Evolutionary conservation across 257 asterid genomes (phyloP), one percentile per base, ranked within the genome.

Genomic region (Solanum chmielewskii): DNA sequence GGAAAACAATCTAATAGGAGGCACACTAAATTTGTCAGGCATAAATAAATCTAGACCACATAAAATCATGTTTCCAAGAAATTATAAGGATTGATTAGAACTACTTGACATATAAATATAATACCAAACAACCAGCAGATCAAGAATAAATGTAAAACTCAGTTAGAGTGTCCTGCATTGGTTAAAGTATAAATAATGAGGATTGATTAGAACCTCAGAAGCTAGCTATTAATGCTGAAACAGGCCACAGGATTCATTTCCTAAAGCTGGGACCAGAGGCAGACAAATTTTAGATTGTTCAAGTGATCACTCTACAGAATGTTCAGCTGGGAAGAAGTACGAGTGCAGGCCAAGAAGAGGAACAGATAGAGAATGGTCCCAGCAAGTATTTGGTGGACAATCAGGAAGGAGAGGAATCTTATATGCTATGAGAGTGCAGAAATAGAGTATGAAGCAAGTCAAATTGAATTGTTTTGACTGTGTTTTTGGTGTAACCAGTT

Each of bases 1-100:
- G 99, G 89, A 91, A 95, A 44, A 95, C 97, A 84, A 87, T 76
- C 84, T 49, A 83, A 70, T 86, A 37, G 80, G 47, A 85, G 84
- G 74, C 44, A 14, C 37, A 44, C 68, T 16, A 78, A 44, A 45
- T 44, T 18, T 21, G 25, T 47, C 44, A 75, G 71, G 15, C 31
- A 70, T 6, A 44, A 45, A 80, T 29, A 80, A 27, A 80, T 80
- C 68, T 16, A 29, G 68, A 47, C 59, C 56, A 76, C 59, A 15
- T 12, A 42, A 77, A 47, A 80, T 80, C 29, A 66, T 42, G 41
- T 44, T 68, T 84, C 60, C 42, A 68, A 66, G 81, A 68, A 84
- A 27, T 70, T 39, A 70, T 85, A 15, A 41, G 47, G 66, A 85
- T 39, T 11, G 39, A 80, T 29, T 80, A 80, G 68, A 49, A 80